Percentiles rank a stretch among this genome's conserved stretches.
Evolutionary conservation across 2,329 filamentous ascomycete species (phyloP).

Genomic region (Rhynchosporium graminicola): DNA sequence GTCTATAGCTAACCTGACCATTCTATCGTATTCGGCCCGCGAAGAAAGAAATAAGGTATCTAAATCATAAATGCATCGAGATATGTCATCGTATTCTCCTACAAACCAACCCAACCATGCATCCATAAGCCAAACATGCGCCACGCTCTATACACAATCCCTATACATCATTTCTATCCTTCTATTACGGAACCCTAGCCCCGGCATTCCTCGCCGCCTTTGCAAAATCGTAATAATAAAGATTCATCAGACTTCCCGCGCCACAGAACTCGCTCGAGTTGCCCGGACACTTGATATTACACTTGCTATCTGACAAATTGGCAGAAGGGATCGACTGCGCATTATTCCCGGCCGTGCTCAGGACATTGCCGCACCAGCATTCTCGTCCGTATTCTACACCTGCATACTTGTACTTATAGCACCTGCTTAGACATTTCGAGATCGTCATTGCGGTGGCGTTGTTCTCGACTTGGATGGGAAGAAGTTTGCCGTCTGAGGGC

Average conservation of each 20-base stretch:
- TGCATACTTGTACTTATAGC: constrained; percentile 41
- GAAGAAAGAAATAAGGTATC: not conserved
- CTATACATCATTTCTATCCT: not conserved
- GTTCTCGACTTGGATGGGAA: constrained; percentile 28
- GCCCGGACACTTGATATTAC: constrained; percentile 30
- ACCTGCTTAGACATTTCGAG: constrained; percentile 37
- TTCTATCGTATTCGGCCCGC: not conserved
- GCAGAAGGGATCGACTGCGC: constrained; percentile 14
- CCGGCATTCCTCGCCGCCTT: constrained; percentile 26
- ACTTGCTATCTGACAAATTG: constrained; percentile 27
- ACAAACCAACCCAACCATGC: not conserved
- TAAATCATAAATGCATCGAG: not conserved
- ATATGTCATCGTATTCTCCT: not conserved
- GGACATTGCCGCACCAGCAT: constrained; percentile 45
- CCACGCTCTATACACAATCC: not conserved
- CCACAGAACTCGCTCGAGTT: constrained; percentile 41
- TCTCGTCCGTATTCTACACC: constrained; percentile 45
- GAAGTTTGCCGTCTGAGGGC: constrained; percentile 30
- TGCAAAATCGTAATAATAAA: constrained; percentile 31
- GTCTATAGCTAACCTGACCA: not conserved
- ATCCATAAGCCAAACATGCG: not conserved
- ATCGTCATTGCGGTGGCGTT: constrained; percentile 40
- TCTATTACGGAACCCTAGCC: not conserved
- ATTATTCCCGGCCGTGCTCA: constrained; percentile 25
- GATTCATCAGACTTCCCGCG: constrained; percentile 32